phyloP scores from a whole-genome alignment of 768 basidiomycete species.

The Phlegmacium glaucopus region DNA sequence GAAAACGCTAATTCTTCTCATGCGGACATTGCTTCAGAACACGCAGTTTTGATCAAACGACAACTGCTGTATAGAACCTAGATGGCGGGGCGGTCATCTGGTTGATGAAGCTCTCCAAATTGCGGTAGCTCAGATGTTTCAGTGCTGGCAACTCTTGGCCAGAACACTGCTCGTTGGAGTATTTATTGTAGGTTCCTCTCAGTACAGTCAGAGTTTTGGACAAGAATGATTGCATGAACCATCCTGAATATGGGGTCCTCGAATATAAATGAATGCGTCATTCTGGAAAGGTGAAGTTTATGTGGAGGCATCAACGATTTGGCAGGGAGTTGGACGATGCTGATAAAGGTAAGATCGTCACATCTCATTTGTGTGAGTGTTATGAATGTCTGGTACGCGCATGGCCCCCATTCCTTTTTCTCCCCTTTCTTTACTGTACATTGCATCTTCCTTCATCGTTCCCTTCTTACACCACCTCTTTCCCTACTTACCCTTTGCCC shows the following conservation, averaged over 20 bases:
- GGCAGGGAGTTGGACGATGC: background rate
- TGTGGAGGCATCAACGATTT: constrained; percentile 3
- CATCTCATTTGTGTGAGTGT: background rate
- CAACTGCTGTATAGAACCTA: background rate
- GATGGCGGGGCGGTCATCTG: constrained; percentile 4
- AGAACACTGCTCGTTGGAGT: background rate
- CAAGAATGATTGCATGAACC: too few relatives aligned
- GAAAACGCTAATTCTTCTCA: constrained; percentile 6
- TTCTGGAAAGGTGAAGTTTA: background rate
- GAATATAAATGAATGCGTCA: background rate
- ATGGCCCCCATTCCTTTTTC: too few relatives aligned
- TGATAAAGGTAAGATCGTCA: background rate
- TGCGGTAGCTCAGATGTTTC: background rate
- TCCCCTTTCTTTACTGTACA: too few relatives aligned
- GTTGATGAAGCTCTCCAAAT: background rate
- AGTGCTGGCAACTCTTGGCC: constrained; percentile 5
- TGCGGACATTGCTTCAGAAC: too few relatives aligned
- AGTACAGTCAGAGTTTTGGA: constrained; percentile 1
- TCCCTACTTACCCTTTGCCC: too few relatives aligned
- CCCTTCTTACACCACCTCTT: too few relatives aligned
- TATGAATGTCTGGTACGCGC: too few relatives aligned
- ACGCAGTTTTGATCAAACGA: constrained; percentile 8
- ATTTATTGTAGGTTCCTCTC: background rate
- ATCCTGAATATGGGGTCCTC: background rate
- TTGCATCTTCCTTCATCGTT: too few relatives aligned